Evolutionary conservation across 305 asterid species (phyloP).

Genomic region (Solanum hybrid): DNA sequence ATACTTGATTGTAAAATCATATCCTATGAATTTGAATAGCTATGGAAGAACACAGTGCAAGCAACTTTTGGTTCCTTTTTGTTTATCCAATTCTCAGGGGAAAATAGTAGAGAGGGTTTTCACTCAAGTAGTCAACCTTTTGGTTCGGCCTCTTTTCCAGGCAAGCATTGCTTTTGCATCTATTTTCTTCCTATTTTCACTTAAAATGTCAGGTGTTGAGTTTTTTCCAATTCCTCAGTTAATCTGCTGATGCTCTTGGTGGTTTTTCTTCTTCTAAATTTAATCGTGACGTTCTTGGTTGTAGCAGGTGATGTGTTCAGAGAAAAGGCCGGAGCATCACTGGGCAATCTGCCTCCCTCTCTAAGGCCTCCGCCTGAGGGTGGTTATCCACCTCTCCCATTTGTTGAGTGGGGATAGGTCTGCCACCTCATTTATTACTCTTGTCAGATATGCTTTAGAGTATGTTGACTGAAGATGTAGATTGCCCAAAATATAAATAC

Average conservation of each 20-base stretch:
- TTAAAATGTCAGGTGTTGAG: not conserved
- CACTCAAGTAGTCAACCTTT: constrained; percentile 18
- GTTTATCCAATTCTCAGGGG: constrained; percentile 20
- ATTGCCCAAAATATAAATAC: not conserved
- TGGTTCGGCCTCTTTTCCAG: constrained; percentile 29
- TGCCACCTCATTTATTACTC: constrained; percentile 5
- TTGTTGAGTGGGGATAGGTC: constrained; percentile 80
- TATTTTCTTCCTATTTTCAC: not conserved
- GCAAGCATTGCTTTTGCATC: constrained; percentile 14
- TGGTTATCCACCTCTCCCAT: constrained; percentile 73
- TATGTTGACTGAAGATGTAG: not conserved
- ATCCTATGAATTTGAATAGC: not conserved
- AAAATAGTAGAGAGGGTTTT: constrained; percentile 15
- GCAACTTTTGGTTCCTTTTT: not conserved
- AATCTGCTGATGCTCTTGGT: constrained; percentile 7
- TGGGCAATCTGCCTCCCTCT: constrained; percentile 77
- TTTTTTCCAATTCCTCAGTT: not conserved
- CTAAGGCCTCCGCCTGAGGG: constrained; percentile 90
- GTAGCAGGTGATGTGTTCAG: constrained; percentile 35
- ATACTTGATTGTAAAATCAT: not conserved
- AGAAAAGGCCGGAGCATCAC: constrained; percentile 46
- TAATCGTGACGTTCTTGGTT: not conserved
- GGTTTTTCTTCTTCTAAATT: not conserved
- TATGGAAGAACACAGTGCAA: not conserved
- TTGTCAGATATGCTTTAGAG: not conserved